These are phyloP conservation scores for Ceriops zippeliana DNA, from an alignment of 345 rosid genomes.

Conservation along the genomic window DNA sequence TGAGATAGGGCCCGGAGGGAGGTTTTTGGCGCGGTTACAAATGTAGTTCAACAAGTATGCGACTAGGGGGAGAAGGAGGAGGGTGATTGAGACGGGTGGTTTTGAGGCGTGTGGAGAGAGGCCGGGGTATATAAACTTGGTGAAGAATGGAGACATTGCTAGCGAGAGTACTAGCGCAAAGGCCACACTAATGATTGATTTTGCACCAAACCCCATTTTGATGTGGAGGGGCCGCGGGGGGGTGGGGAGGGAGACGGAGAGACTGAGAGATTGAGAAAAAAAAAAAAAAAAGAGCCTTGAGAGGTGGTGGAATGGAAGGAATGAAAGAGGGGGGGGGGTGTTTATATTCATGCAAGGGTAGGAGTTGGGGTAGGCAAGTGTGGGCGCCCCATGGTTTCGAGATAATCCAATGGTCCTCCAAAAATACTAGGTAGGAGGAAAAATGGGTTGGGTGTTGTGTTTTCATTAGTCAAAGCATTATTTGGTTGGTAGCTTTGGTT, in stretches of 20 bases:
- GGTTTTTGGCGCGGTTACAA: background rate
- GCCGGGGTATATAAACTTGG: background rate
- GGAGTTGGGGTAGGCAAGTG: background rate
- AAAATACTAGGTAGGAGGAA: background rate
- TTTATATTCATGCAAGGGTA: background rate
- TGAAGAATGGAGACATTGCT: background rate
- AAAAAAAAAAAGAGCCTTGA: background rate
- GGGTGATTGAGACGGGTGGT: background rate
- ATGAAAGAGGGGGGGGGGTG: too few relatives aligned
- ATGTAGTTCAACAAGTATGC: background rate
- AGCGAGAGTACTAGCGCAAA: too few relatives aligned
- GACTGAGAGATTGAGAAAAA: background rate
- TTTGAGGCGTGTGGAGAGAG: background rate
- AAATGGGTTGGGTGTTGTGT: background rate
- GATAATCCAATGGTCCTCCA: background rate
- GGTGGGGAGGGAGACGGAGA: background rate
- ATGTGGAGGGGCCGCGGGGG: too few relatives aligned
- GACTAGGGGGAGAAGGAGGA: background rate
- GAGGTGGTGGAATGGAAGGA: too few relatives aligned
- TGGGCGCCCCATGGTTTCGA: background rate
- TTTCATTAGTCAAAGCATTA: background rate
- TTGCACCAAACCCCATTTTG: background rate
- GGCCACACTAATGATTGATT: background rate
- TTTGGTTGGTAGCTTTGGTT: background rate
- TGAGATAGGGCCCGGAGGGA: constrained; percentile 49